Percentiles rank a stretch among this genome's conserved stretches.
These are phyloP conservation scores for Veloboletus limbatus DNA, from an alignment of 1,284 basidiomycete genomes.

Conservation along the genomic window DNA sequence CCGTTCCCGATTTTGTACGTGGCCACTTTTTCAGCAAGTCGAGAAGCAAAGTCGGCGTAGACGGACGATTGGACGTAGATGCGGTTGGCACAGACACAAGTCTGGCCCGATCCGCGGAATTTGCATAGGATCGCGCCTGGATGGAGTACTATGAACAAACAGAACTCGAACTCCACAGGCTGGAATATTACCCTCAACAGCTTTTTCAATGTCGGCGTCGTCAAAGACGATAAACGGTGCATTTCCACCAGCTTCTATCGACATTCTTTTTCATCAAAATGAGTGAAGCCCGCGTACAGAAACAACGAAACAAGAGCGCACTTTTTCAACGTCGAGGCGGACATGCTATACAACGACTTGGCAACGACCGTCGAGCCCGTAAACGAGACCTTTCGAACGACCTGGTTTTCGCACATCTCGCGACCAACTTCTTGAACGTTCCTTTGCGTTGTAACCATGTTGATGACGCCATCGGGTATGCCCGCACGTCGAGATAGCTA, in stretches of 20 bases:
- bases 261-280: conserved; percentile 50
- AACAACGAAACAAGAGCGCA: conserved; percentile 30
- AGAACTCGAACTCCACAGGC: background rate
- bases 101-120: conserved; percentile 92
- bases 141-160: background rate
- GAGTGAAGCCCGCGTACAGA: background rate
- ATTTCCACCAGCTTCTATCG: conserved; percentile 87
- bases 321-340: conserved; percentile 90
- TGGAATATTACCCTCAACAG: conserved; percentile 66
- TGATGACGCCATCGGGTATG: conserved; percentile 92
- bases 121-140: conserved; percentile 83
- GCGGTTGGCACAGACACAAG: conserved; percentile 83
- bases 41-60: conserved; percentile 84
- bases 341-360: conserved; percentile 83
- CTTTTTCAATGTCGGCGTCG: conserved; percentile 91
- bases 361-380: conserved; percentile 93
- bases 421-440: conserved; percentile 81
- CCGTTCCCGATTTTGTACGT: conserved; percentile 92
- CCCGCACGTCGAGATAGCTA: conserved; percentile 85
- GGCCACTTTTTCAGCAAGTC: conserved; percentile 80
- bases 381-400: conserved; percentile 88
- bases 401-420: conserved; percentile 74
- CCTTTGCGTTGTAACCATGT: conserved; percentile 86
- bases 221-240: conserved; percentile 96
- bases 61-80: conserved; percentile 84